phyloP scores from a whole-genome alignment of 805 yeast genomes.

The Candida andamanensis region DNA sequence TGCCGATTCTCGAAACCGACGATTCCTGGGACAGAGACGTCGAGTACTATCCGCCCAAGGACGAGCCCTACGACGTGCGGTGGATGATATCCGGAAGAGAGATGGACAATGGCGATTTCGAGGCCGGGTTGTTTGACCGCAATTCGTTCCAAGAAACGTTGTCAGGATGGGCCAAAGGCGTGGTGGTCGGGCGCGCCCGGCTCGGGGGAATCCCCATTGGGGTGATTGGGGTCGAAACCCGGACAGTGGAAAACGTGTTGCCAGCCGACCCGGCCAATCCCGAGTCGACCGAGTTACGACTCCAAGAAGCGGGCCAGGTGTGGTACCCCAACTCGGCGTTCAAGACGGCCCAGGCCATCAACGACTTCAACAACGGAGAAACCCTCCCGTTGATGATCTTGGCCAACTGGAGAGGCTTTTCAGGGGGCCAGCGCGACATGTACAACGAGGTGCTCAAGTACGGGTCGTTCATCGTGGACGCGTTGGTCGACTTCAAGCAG shows the following conservation, averaged over 20 bases:
- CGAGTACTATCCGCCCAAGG: constrained; percentile 68
- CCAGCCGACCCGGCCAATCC: constrained; percentile 99
- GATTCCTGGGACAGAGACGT: constrained; percentile 95
- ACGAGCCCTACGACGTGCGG: constrained; percentile 83
- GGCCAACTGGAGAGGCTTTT: constrained; percentile 99
- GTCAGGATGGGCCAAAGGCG: constrained; percentile 98
- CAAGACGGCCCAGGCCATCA: constrained; percentile 98
- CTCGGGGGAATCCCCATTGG: constrained; percentile 99
- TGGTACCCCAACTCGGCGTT: constrained; percentile 99
- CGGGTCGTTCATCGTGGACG: constrained; percentile 96
- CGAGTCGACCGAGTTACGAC: constrained; percentile 77
- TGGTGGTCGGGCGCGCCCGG: constrained; percentile 97
- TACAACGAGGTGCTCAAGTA: constrained; percentile 95
- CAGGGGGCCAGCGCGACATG: constrained; percentile 99
- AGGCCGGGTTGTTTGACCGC: constrained; percentile 86
- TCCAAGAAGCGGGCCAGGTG: constrained; percentile 98
- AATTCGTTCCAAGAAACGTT: constrained; percentile 93
- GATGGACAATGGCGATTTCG: constrained; percentile 63
- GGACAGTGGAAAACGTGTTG: constrained; percentile 78
- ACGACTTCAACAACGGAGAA: constrained; percentile 97
- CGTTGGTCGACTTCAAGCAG: constrained; percentile 90
- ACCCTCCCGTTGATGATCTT: constrained; percentile 94
- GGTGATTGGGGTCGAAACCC: constrained; percentile 93
- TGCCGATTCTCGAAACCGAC: constrained; percentile 77
- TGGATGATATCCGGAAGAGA: constrained; percentile 88